Conservation (phyloP, 1,139 yeast species). For the Kodamaea ohmeri region DNA sequence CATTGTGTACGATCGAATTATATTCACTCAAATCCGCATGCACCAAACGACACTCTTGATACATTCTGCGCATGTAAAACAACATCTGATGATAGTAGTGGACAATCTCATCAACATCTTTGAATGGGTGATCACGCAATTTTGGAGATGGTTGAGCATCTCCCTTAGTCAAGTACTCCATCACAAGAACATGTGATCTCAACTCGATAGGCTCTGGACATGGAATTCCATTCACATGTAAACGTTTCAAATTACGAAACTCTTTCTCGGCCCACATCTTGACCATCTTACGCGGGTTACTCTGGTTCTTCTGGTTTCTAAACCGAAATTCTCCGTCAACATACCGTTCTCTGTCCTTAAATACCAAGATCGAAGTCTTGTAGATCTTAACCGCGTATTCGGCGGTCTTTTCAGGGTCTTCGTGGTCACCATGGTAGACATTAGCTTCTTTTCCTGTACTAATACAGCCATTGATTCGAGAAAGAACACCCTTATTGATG, state of each 20-base stretch:
- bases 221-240: slow-evolving; percentile 76
- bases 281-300: slow-evolving; percentile 96
- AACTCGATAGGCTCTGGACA: slow-evolving; percentile 90
- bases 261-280: slow-evolving; percentile 99
- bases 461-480: slow-evolving; percentile 88
- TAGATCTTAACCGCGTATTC: slow-evolving; percentile 90
- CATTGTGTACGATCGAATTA: slow-evolving; percentile 84
- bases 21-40: slow-evolving; percentile 98
- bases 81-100: slow-evolving; percentile 75
- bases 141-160: slow-evolving; percentile 86
- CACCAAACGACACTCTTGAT: slow-evolving; percentile 82
- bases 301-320: slow-evolving; percentile 76
- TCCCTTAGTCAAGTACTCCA: slow-evolving; percentile 85
- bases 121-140: slow-evolving; percentile 73
- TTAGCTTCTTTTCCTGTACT: slow-evolving; percentile 98
- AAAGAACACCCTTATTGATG: slow-evolving; percentile 76
- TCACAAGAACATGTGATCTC: slow-evolving; percentile 85
- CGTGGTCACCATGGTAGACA: slow-evolving; percentile 89
- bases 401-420: slow-evolving; percentile 43
- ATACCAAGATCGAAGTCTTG: slow-evolving; percentile 92
- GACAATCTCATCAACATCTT: slow-evolving; percentile 61
- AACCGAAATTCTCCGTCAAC: slow-evolving; percentile 96
- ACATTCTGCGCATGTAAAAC: slow-evolving; percentile 81
- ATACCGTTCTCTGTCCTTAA: slow-evolving; percentile 92
- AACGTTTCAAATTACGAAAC: slow-evolving; percentile 83